Conservation (phyloP, 257 asterid genomes). For the Solanum rostratum region DNA sequence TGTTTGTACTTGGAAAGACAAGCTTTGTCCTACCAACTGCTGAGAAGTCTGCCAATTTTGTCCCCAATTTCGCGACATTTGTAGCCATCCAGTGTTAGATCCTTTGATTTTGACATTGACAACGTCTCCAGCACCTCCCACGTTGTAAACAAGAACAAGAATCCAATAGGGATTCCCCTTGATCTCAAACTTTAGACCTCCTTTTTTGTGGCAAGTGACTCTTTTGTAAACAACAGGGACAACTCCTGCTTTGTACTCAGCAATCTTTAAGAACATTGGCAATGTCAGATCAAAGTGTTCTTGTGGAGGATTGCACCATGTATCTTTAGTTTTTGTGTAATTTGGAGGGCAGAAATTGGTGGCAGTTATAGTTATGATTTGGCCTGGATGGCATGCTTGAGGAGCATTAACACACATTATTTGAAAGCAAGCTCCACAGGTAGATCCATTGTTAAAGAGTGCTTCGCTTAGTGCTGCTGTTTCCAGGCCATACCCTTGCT, state of each 20-base stretch:
- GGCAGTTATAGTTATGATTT: constrained; percentile 11
- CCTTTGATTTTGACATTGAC: constrained; percentile 9
- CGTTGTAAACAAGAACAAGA: constrained; percentile 20
- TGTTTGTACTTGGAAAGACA: not conserved
- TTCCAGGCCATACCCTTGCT: constrained; percentile 19
- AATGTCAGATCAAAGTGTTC: not conserved
- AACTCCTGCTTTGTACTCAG: not conserved
- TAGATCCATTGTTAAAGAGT: constrained; percentile 18
- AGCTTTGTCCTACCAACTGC: not conserved
- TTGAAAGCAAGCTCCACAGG: constrained; percentile 40
- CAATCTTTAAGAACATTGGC: constrained; percentile 7
- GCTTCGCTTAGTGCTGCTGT: constrained; percentile 36
- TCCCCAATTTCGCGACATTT: constrained; percentile 30
- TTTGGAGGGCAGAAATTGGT: constrained; percentile 33
- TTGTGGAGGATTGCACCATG: not conserved
- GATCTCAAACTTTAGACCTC: constrained; percentile 19
- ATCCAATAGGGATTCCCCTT: constrained; percentile 17
- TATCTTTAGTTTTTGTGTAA: not conserved
- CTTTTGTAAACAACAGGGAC: not conserved
- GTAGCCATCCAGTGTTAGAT: constrained; percentile 7
- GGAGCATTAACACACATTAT: constrained; percentile 14
- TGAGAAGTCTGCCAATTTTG: constrained; percentile 17
- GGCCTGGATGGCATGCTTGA: constrained; percentile 12
- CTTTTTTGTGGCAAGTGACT: not conserved
- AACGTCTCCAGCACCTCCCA: constrained; percentile 38